Base-by-base conservation (phyloP, 2,329 filamentous ascomycete species). In the Claviceps sp. region DNA sequence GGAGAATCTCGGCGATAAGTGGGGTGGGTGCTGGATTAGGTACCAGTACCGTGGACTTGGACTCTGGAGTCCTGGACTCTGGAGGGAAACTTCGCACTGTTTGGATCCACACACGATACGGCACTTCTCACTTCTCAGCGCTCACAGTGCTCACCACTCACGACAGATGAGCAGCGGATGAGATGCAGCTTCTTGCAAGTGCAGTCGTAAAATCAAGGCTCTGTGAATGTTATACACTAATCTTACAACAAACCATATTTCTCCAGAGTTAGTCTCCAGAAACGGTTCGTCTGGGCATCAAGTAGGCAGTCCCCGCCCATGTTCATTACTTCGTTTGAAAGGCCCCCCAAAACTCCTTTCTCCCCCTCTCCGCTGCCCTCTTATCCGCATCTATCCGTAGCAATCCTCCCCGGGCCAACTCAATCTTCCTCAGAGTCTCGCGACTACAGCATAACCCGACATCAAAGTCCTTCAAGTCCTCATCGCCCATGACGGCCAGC, bases 401-500 rank as follows among this genome's bases (percentile, higher is more conserved):
- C 54, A 75, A 54, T 0, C 65, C 67, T 2, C 62, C 63, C 44
- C 77, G 70, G 2, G 75, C 77, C 46, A 57, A 63, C 42, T 71
- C 68, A 38, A 84, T 70, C 52, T 73, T 75, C 34, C 66, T 61
- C 11, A 73, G 73, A 0, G 78, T 74, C 11, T 81, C 76, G 26
- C 75, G 69, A 57, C 85, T 89, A 41, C 91, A 79, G 61, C 89
- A 95, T 49, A 96, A 70, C 1, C 78, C 78, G 0, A 85, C 76
- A 64, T 97, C 89, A 48, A 95, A 75, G 20, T 72, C 68, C 56
- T 84, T 85, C 40, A 97, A 64, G 0, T 79, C 79, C 1, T 75
- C 65, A 58, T 95, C 87, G 7, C 81, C 80, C 65, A 89, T 78
- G 16, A 87, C 77, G 0, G 84, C 81, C 41, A 98, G 72, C 1